Base-by-base conservation (phyloP, 345 rosid genomes). In the Gossypium mustelinum region DNA sequence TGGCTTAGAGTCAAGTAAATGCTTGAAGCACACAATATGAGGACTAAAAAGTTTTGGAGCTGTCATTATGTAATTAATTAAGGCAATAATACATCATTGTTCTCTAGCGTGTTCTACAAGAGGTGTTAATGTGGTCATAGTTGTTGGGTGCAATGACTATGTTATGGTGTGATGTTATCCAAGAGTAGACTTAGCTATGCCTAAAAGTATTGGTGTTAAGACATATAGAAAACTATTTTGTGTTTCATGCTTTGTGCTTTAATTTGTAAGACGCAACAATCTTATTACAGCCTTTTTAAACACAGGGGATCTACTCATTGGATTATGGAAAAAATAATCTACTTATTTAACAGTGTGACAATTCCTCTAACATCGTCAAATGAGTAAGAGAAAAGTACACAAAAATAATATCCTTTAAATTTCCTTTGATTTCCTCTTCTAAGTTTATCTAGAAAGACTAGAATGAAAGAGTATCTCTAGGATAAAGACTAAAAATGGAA, bases 1-100 rank as follows among this genome's bases (percentile, higher is more conserved):
- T 74, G 69, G 20, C 14, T 74, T 74, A 62, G 69, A 50, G 58
- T 61, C 75, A 45, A 73, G 54, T 62, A 45, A 29, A 62, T 74
- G 70, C 51, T 63, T 74, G 48, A 48, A n/a, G 76, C 5, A 39
- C 25, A 24, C 41, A 48, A 47, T 47, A 13, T 47, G 41, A 48
- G 56, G 55, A 14, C 56, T 47, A 44, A 66, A 61, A 44, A 20
- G 39, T 18, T 44, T 43, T 57, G 66, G 43, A 57, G 51, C 12
- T 58, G 12, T 20, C 48, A 57, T 22, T n/a, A 8, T 58, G 29
- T 57, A 56, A 72, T 43, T 57, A 72, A 57, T 45, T 58, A 59
- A 57, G 54, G 70, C 29, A 44, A 66, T 25, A 68, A 41, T 24
- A 68, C 13, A 68, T 7, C 71, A 47, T 22, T 1, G 7, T 7